Conservation (phyloP, 148 eudicot genomes). For the Persicaria maculosa region DNA sequence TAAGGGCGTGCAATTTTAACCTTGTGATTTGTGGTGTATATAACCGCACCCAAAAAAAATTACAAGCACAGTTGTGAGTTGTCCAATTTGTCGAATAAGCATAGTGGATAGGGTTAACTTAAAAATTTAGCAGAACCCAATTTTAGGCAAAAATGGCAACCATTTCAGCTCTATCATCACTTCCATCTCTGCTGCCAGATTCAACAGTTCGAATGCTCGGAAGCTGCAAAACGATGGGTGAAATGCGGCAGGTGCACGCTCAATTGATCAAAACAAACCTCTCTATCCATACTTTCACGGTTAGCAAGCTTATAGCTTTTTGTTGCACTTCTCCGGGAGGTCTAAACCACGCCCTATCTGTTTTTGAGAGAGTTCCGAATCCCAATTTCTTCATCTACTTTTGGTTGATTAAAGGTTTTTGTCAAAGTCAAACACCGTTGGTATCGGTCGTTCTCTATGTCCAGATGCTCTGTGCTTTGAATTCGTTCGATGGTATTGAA, state of each 20-base stretch:
- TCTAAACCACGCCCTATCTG: neutral
- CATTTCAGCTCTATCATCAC: neutral
- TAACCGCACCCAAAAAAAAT: too few relatives aligned
- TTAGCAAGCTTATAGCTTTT: neutral
- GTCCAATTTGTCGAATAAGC: too few relatives aligned
- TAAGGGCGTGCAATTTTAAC: too few relatives aligned
- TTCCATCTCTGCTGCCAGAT: neutral
- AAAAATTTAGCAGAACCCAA: neutral
- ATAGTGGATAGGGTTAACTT: neutral
- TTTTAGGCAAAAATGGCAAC: neutral
- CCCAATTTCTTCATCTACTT: constrained; percentile 11
- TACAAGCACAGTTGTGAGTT: too few relatives aligned
- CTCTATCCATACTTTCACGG: neutral
- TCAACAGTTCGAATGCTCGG: constrained; percentile 7
- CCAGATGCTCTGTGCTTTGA: constrained; percentile 2
- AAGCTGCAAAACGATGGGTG: neutral
- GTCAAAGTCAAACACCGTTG: neutral
- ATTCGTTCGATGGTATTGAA: neutral
- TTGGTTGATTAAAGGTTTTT: neutral
- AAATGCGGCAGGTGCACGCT: constrained; percentile 1
- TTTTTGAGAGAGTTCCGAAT: neutral
- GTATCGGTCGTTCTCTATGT: neutral
- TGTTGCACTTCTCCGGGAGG: neutral
- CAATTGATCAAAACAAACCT: constrained; percentile 11
- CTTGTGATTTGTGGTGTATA: too few relatives aligned